Base-by-base conservation (phyloP, 2,329 filamentous ascomycete genomes). In the Trichophyton simii region DNA sequence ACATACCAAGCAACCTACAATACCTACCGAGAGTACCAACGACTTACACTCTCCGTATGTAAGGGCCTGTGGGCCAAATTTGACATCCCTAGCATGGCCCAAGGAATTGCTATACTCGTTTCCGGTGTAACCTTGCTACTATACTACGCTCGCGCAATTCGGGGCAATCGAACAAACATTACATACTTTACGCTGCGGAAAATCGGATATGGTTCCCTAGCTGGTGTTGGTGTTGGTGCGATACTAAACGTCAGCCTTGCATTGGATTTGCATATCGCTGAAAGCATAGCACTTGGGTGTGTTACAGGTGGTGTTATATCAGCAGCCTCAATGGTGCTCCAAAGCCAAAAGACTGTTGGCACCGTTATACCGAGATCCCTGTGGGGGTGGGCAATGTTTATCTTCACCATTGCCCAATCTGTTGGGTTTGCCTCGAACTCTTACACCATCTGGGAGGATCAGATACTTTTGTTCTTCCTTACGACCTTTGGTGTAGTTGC, bases 401-500 rank as follows among this genome's bases (percentile, higher is more conserved):
- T 91, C 13, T 90, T 95, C 67, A 91, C 91, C 0, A 73, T 91
- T n/a, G 85, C 87, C 64, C 89, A 96, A 70, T 95, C 91, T n/a
- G 78, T 89, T 59, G 92, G 94, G 6, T 99, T 97, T 72, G 92
- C 92, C 0, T 94, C 94, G 2, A 99, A 99, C 75, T 99, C 94
- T 0, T 99, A 91, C 75, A 97, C 92, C 0, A 96, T 99, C 66
- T 99, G 94, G 91, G 94, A 99, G 76, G 94, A 99, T 70, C 88
- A 90, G 13, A 96, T 96, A 61, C 81, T 96, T 3, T 80, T 96
- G 2, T 96, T 95, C 77, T 92, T 97, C 76, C 83, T 96, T 62
- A 84, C 85, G 1, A 94, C 91, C 0, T 96, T 97, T 71, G 91
- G 91, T 34, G 74, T 91, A 5, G 80, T 87, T n/a, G 83, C 87